Percentiles rank a stretch among this genome's conserved stretches.
Conservation (phyloP, 805 yeast species). For the Cyberlindnera americana region DNA sequence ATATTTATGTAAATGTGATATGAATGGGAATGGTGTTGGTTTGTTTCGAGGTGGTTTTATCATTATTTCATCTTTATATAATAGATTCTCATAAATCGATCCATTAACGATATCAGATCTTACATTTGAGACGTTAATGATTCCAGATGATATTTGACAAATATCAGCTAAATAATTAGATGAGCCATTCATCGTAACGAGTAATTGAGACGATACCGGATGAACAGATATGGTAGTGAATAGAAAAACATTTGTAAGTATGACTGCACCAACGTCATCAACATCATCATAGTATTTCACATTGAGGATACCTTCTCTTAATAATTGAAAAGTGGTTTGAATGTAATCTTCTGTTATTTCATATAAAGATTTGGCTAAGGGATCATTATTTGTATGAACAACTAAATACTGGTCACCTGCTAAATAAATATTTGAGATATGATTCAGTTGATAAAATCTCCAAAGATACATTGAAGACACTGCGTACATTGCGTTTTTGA, state of each 20-base stretch:
- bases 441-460: constrained; percentile 17
- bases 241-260: constrained; percentile 19
- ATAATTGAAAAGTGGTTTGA: constrained; percentile 10
- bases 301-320: constrained; percentile 3
- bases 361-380: constrained; percentile 9
- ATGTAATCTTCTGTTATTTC: constrained; percentile 17
- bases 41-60: constrained; percentile 9
- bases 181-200: constrained; percentile 13
- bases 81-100: constrained; percentile 14
- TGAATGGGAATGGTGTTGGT: constrained; percentile 14
- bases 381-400: constrained; percentile 10
- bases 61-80: constrained; percentile 14
- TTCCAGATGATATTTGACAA: constrained; percentile 16
- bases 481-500: constrained; percentile 20
- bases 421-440: constrained; percentile 16
- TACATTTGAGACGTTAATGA: constrained; percentile 4
- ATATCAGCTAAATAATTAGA: constrained; percentile 14
- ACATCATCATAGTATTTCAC: neutral
- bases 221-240: constrained; percentile 22
- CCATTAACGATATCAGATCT: constrained; percentile 10
- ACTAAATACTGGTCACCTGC: constrained; percentile 15
- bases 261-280: constrained; percentile 15
- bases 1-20: constrained; percentile 16
- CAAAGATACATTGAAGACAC: constrained; percentile 21
- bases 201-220: constrained; percentile 17